Conservation (phyloP, 148 eudicot species). For the Silene conica region DNA sequence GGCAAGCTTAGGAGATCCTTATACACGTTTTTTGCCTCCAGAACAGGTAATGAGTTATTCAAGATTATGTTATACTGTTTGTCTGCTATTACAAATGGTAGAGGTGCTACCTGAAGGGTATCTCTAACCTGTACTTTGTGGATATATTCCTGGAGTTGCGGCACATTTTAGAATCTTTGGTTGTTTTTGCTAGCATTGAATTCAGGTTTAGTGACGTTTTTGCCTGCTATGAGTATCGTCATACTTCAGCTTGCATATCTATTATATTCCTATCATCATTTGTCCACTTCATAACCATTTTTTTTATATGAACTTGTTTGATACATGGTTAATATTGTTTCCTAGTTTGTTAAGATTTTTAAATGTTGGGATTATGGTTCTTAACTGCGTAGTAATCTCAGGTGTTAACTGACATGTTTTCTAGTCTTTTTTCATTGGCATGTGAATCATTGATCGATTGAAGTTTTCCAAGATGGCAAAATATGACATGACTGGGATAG, state of each 20-base stretch:
- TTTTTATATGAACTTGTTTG: background rate
- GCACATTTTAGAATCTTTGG: background rate
- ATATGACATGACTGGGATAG: constrained; percentile 97
- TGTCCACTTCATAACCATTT: background rate
- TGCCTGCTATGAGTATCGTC: background rate
- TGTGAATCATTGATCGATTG: constrained; percentile 41
- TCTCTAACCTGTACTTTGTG: background rate
- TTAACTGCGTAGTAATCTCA: constrained; percentile 22
- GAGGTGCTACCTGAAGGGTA: background rate
- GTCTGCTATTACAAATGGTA: background rate
- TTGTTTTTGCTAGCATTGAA: constrained; percentile 9
- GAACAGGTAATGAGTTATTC: constrained; percentile 49
- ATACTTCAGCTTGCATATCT: constrained; percentile 1
- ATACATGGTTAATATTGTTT: background rate
- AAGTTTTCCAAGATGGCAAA: constrained; percentile 99
- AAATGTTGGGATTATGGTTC: constrained; percentile 9
- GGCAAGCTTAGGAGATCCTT: constrained; percentile 84
- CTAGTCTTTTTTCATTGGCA: constrained; percentile 67
- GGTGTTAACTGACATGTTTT: constrained; percentile 44
- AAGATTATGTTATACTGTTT: background rate
- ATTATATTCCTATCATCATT: background rate
- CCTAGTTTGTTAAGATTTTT: background rate
- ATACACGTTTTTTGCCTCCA: constrained; percentile 83
- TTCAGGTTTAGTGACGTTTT: constrained; percentile 1
- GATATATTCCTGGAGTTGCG: background rate